Percentiles rank a stretch among this genome's conserved stretches.
Conservation (phyloP, 371 early-diverging fungal genomes). For the Mortierella sp. region DNA sequence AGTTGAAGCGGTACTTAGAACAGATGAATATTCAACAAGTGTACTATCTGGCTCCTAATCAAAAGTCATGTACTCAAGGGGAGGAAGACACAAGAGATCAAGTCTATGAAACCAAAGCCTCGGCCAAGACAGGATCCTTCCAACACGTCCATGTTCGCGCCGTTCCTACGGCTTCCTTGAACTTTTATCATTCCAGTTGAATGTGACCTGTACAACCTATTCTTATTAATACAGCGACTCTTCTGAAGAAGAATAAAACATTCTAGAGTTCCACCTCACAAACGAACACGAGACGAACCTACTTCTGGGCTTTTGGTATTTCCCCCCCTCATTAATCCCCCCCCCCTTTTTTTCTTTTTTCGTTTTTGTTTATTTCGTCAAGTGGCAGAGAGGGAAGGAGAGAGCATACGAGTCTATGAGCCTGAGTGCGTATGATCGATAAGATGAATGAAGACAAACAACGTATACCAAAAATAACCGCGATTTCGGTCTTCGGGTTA, state of each 20-base stretch:
- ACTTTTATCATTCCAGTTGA: constrained; percentile 7
- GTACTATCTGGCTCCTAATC: constrained; percentile 37
- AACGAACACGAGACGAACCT: background rate
- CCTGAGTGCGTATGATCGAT: background rate
- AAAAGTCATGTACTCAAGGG: background rate
- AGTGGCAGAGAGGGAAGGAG: background rate
- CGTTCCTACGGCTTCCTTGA: constrained; percentile 23
- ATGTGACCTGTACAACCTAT: background rate
- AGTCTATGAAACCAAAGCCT: constrained; percentile 13
- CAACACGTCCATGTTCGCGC: constrained; percentile 48
- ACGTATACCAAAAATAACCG: background rate
- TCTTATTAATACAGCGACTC: background rate
- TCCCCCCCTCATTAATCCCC: no score
- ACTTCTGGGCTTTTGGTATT: background rate
- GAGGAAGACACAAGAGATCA: background rate
- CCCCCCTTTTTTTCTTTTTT: background rate
- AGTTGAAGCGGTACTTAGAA: constrained; percentile 42
- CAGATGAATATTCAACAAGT: constrained; percentile 41
- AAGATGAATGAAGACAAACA: background rate
- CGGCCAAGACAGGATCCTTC: constrained; percentile 35
- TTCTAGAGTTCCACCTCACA: background rate
- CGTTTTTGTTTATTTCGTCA: background rate
- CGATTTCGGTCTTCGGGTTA: background rate
- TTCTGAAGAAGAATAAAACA: background rate
- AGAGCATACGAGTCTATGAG: background rate